Conservation (phyloP, 176 grass and related monocot genomes). For the Bromus sterilis region DNA sequence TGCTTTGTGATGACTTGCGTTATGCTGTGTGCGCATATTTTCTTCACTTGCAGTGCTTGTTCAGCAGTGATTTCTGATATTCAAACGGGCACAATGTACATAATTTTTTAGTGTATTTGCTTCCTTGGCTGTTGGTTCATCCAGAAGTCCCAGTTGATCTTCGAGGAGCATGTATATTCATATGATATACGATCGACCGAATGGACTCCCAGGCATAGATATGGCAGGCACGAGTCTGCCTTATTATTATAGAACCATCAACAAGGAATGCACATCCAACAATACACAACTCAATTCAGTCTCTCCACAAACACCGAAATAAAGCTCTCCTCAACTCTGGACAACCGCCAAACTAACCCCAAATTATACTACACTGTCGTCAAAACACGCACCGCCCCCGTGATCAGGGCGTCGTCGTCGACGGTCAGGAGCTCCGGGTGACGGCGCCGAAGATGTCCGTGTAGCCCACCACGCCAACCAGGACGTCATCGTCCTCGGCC, state of each 20-base stretch:
- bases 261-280: slow-evolving; percentile 29
- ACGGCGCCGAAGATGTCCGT: slow-evolving; percentile 79
- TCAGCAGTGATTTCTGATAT: too few species aligned
- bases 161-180: background rate
- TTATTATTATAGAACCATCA: slow-evolving; percentile 20
- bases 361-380: too few species aligned
- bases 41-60: too few species aligned
- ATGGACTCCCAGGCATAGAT: background rate
- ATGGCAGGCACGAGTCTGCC: background rate
- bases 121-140: too few species aligned
- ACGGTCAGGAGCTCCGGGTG: slow-evolving; percentile 26
- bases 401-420: background rate
- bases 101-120: too few species aligned
- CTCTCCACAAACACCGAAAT: background rate
- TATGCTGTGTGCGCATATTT: too few species aligned
- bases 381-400: background rate
- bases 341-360: background rate
- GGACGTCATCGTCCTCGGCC: slow-evolving; percentile 38
- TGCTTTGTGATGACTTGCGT: too few species aligned
- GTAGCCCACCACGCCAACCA: slow-evolving; percentile 82
- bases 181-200: background rate
- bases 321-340: background rate
- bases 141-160: background rate
- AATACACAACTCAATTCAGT: slow-evolving; percentile 5
- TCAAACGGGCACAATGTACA: too few species aligned